phyloP scores from a whole-genome alignment of 1,139 yeast genomes.

The Scheffersomyces lignicola region DNA sequence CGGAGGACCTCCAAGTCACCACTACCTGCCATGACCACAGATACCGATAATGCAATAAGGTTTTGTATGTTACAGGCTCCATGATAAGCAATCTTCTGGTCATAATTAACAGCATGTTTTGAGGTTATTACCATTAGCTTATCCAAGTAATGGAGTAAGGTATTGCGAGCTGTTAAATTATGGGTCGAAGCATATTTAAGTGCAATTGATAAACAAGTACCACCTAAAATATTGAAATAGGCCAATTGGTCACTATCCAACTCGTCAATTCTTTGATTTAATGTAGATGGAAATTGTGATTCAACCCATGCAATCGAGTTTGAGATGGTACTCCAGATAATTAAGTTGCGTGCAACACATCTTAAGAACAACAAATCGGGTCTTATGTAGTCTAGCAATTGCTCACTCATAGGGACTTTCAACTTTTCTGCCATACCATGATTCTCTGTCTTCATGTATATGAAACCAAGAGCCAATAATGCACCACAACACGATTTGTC shows the following conservation, averaged over 20 bases:
- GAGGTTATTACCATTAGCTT: conserved; percentile 55
- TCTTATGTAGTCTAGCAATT: conserved; percentile 67
- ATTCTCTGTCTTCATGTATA: conserved; percentile 71
- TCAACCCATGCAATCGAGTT: conserved; percentile 61
- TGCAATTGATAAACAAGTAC: conserved; percentile 74
- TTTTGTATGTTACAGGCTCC: conserved; percentile 61
- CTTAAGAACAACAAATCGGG: conserved; percentile 79
- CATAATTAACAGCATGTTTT: conserved; percentile 51
- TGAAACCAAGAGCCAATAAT: conserved; percentile 69
- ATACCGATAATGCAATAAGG: conserved; percentile 59
- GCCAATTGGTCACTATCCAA: conserved; percentile 67
- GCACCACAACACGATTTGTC: conserved; percentile 86
- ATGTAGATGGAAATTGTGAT: conserved; percentile 49
- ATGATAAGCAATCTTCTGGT: conserved; percentile 57
- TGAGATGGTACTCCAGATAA: conserved; percentile 75
- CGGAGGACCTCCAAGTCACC: conserved; percentile 83
- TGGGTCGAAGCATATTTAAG: conserved; percentile 75
- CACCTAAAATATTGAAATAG: conserved; percentile 69
- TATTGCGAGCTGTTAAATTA: conserved; percentile 52
- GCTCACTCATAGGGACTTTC: conserved; percentile 61
- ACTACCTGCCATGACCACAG: conserved; percentile 86
- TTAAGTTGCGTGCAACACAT: conserved; percentile 64
- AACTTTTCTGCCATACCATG: conserved; percentile 60
- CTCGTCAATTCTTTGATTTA: conserved; percentile 22
- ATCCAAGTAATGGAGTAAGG: conserved; percentile 65